Evolutionary conservation across 495 filamentous ascomycete genomes (phyloP).

Genomic region (Penicillium odoratum): DNA sequence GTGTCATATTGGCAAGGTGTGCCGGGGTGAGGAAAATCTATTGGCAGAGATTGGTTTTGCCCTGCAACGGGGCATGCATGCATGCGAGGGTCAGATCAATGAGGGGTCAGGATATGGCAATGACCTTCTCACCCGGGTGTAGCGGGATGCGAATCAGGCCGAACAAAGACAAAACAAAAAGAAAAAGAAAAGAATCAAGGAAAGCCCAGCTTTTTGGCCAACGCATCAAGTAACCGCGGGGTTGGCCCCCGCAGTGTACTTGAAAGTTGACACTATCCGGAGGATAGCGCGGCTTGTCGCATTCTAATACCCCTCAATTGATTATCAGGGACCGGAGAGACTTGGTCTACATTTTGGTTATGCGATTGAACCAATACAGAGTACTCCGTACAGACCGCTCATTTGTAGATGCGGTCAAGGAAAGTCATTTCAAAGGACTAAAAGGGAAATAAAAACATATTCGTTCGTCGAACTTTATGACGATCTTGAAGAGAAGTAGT

Average conservation of each 20-base stretch:
- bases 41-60: slow-evolving; percentile 2
- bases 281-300: slow-evolving; percentile 15
- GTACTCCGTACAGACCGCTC: slow-evolving; percentile 11
- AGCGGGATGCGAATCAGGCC: slow-evolving; percentile 12
- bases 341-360: neutral
- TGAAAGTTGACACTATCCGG: slow-evolving; percentile 4
- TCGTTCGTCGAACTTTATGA: slow-evolving; percentile 14
- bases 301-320: slow-evolving; percentile 1
- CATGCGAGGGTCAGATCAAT: slow-evolving; percentile 5
- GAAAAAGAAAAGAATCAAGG: slow-evolving; percentile 17
- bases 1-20: slow-evolving; percentile 5
- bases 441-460: neutral
- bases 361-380: neutral
- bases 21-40: neutral
- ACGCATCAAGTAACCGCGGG: slow-evolving; percentile 34
- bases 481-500: slow-evolving; percentile 12
- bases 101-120: slow-evolving; percentile 3
- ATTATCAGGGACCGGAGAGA: neutral
- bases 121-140: slow-evolving; percentile 9
- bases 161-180: neutral
- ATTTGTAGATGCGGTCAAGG: slow-evolving; percentile 3
- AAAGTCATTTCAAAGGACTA: neutral
- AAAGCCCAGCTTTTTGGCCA: slow-evolving; percentile 27
- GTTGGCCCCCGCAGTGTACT: slow-evolving; percentile 14
- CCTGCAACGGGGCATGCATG: slow-evolving; percentile 2